phyloP scores from a whole-genome alignment of 768 basidiomycete species.

The Calocybe gangraenosa region DNA sequence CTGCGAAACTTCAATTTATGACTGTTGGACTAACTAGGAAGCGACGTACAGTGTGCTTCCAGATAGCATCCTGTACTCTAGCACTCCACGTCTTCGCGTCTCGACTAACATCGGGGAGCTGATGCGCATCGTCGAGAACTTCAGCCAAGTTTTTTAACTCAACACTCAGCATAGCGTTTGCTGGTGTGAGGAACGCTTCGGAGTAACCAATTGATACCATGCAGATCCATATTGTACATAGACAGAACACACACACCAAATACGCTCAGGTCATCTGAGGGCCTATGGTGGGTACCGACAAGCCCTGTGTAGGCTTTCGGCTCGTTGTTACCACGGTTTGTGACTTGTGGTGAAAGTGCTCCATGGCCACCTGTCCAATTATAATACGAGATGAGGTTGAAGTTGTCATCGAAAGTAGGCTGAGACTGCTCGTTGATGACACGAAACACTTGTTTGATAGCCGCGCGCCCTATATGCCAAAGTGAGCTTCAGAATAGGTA shows the following conservation, averaged over 20 bases:
- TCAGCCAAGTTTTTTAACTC: constrained; percentile 59
- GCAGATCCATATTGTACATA: background rate
- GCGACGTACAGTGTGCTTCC: constrained; percentile 47
- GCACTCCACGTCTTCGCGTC: constrained; percentile 56
- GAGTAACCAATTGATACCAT: background rate
- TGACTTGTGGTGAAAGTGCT: constrained; percentile 57
- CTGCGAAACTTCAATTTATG: constrained; percentile 28
- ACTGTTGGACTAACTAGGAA: background rate
- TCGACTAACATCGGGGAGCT: constrained; percentile 46
- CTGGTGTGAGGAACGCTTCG: constrained; percentile 70
- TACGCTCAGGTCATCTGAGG: constrained; percentile 68
- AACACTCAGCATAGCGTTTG: constrained; percentile 81
- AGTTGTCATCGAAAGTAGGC: constrained; percentile 62
- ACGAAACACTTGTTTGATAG: constrained; percentile 68
- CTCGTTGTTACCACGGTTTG: constrained; percentile 70
- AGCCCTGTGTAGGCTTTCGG: constrained; percentile 72
- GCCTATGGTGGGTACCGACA: constrained; percentile 74
- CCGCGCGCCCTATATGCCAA: constrained; percentile 49
- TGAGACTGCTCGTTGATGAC: constrained; percentile 79
- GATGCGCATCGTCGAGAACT: constrained; percentile 48
- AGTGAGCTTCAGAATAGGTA: constrained; percentile 2
- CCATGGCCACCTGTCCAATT: constrained; percentile 77
- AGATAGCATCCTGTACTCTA: constrained; percentile 56
- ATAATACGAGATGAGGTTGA: constrained; percentile 73
- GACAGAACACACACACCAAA: constrained; percentile 43